Conservation (phyloP, 441 rosid species). For the Flueggea neowawraea region DNA sequence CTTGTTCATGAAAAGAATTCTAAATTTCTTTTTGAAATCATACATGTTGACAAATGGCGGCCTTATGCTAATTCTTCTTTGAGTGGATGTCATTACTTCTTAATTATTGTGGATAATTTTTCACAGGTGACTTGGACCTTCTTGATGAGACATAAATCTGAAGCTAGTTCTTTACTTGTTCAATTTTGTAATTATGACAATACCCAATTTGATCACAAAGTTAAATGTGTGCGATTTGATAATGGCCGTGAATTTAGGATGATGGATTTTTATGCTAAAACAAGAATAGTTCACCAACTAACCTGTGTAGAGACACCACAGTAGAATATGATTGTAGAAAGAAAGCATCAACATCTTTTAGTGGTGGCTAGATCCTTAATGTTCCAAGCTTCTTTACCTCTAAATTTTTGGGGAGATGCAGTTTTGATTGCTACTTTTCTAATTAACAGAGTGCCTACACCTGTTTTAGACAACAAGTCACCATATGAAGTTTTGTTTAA, state of each 20-base stretch:
- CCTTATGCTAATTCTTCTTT: not conserved
- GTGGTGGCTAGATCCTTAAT: not conserved
- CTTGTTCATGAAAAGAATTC: no score
- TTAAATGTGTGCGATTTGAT: not conserved
- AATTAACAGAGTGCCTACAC: not conserved
- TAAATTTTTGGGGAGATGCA: not conserved
- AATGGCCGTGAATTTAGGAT: not conserved
- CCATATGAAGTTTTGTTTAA: not conserved
- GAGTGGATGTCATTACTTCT: not conserved
- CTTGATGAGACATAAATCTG: not conserved
- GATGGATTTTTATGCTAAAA: not conserved
- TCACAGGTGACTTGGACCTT: not conserved
- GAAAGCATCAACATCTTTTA: slow-evolving; percentile 1
- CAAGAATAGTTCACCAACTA: not conserved
- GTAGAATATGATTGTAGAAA: not conserved
- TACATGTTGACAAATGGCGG: not conserved
- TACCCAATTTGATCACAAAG: not conserved
- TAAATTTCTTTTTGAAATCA: not conserved
- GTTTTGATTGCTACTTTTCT: not conserved
- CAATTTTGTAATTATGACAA: not conserved
- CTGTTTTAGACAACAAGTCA: not conserved
- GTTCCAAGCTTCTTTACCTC: not conserved
- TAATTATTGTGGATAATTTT: slow-evolving; percentile 5
- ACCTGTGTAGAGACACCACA: not conserved
- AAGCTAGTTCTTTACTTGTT: not conserved